A percentile compares a stretch with the other conserved stretches of the same genome.
Conservation (phyloP, 2,329 filamentous ascomycete species). For the Claviceps purpurea region DNA sequence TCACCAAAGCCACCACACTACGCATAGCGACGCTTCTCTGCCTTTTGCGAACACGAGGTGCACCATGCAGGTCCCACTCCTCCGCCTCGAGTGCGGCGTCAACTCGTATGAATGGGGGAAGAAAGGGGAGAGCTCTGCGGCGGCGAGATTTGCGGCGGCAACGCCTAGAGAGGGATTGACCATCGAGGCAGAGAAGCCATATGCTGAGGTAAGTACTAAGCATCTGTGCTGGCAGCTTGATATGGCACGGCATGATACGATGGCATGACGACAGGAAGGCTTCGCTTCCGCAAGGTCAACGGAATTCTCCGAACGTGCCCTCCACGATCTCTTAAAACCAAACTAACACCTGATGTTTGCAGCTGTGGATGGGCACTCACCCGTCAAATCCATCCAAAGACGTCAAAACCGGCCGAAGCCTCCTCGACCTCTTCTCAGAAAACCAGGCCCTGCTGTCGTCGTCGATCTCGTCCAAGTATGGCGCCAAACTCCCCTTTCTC, state of each 20-base stretch:
- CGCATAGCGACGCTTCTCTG: background rate
- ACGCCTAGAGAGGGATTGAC: constrained; percentile 62
- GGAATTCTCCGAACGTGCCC: no score
- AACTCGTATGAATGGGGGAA: constrained; percentile 99
- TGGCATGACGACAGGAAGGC: no score
- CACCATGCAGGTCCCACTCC: constrained; percentile 61
- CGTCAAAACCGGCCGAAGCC: constrained; percentile 64
- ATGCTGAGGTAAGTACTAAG: constrained; percentile 58
- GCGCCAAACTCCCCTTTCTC: constrained; percentile 77
- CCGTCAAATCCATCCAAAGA: constrained; percentile 92
- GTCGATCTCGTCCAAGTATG: constrained; percentile 61
- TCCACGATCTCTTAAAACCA: background rate
- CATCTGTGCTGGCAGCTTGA: no score
- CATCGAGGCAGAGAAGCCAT: constrained; percentile 78
- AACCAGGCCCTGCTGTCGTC: constrained; percentile 71
- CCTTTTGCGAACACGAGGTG: background rate
- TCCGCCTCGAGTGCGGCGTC: constrained; percentile 79
- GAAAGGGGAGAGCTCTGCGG: constrained; percentile 72
- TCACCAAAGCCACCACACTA: no score
- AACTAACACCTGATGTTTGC: background rate
- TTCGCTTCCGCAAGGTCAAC: no score
- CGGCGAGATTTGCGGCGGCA: constrained; percentile 77
- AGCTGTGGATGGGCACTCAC: constrained; percentile 99
- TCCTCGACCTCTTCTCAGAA: constrained; percentile 77
- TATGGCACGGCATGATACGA: no score